Evolutionary conservation across 2,329 filamentous ascomycete genomes (phyloP), one percentile per base, ranked within the genome.

Genomic region (Thelonectria discophora): DNA sequence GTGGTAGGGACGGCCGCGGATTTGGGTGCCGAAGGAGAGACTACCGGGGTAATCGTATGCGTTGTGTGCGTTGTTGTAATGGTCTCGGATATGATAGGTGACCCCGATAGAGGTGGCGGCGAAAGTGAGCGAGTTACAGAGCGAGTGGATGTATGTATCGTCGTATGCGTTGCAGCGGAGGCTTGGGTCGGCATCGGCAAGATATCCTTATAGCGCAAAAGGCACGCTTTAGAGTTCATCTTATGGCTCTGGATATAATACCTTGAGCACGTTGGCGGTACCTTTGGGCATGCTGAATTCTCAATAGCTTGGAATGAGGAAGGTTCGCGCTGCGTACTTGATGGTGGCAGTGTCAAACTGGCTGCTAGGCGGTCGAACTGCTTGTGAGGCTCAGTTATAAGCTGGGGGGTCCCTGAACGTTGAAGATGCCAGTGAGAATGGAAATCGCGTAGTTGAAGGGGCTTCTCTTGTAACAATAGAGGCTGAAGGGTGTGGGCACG

Each of bases 1-100:
- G n/a, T n/a, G n/a, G n/a, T 9, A 39, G 45, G 9, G n/a, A 42
- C 12, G n/a, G 39, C 12, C n/a, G n/a, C 39, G 9, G 39, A 6
- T 6, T 17, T 48, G 20, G 15, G 2, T 48, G 21, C 15, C 15
- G 45, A 6, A 5, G 12, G 39, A 15, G 39, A 15, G 9, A 42
- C 5, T 13, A 42, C n/a, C 5, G 6, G n/a, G 11, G 30, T 32
- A 7, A 11, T 32, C 46, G n/a, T 58, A 10, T 48, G 21, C 4
- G 45, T 20, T 49, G 24, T 55, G 37, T 60, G 34, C 45, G 27
- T 60, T 40, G 32, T 43, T 43, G 32, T 32, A 32, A 11, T 32
- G 30, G n/a, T n/a, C n/a, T n/a, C n/a, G n/a, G n/a, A n/a, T n/a
- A n/a, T n/a, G n/a, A n/a, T n/a, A n/a, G n/a, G n/a, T n/a, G n/a